Base-by-base conservation (phyloP, 2,329 filamentous ascomycete species). In the Didymellaceae sp. region DNA sequence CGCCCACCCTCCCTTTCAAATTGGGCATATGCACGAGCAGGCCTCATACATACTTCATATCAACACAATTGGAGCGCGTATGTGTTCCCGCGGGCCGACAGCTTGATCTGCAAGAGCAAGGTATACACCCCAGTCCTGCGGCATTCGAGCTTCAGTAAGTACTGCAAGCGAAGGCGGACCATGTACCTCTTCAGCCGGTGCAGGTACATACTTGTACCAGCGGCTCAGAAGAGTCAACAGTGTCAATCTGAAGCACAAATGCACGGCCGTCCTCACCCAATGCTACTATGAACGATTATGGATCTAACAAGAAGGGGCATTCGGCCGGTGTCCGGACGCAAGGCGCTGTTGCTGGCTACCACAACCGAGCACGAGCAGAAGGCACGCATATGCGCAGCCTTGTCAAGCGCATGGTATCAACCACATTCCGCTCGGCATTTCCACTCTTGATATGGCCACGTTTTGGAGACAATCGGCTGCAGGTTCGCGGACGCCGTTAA, bases 21-120 rank as follows among this genome's bases (percentile, higher is more conserved):
- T 62, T 59, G 54, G 47, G 41, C 62, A 54, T 58, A 63, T 69
- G 66, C 63, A 68, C 46, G 58, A 59, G 49, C 65, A 66, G 58
- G 62, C 55, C 59, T 50, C 49, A 47, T 47, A 54, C 58, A 62
- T 59, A 39, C 54, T 44, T 48, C 38, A 45, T 34, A 33, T 10
- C 41, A 45, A 45, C 22, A 35, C 42, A 34, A 68, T 64, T 64
- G 59, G 66, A 52, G 61, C 65, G 69, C 67, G 69, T 65, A 68
- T 57, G 52, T 49, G 16, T 32, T 63, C 60, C 68, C 64, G 61
- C 66, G 65, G 64, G 58, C 68, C 68, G 64, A 53, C 56, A 59
- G 59, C 59, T 68, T 56, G 68, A 71, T 70, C 70, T 71, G 70
- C 70, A 70, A 58, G 62, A 59, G 58, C 63, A 68, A 70, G 67